Percentiles rank a stretch among this genome's conserved stretches.
Conservation (phyloP, 768 basidiomycete species). For the Leccinum subgranulosum region DNA sequence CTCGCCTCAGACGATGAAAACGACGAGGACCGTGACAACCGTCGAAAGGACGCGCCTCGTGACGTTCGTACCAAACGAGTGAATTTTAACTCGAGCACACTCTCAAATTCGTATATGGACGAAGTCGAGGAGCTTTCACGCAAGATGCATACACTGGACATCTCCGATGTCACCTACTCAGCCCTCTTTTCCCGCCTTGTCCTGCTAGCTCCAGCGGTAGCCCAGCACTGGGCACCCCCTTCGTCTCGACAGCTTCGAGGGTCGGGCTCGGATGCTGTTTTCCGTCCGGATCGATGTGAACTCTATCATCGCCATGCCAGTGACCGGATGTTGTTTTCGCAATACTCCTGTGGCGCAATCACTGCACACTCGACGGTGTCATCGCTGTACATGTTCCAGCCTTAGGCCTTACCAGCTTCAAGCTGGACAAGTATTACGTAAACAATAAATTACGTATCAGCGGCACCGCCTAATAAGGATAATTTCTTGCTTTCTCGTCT, state of each 20-base stretch:
- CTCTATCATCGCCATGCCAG: not conserved
- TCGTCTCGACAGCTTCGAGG: not conserved
- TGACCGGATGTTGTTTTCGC: not conserved
- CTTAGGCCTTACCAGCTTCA: too few relatives aligned
- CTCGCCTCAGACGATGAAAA: not conserved
- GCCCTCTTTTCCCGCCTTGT: not conserved
- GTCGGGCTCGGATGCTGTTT: too few relatives aligned
- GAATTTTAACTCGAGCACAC: not conserved
- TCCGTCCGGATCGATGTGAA: slow-evolving; percentile 1
- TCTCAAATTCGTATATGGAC: not conserved
- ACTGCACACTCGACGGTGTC: slow-evolving; percentile 16
- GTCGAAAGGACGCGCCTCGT: not conserved
- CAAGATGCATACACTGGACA: not conserved
- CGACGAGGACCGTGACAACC: not conserved
- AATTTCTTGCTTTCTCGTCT: not conserved
- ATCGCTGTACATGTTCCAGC: slow-evolving; percentile 9
- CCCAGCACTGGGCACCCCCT: not conserved
- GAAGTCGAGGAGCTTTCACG: not conserved
- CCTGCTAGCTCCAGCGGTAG: not conserved
- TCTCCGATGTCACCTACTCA: not conserved
- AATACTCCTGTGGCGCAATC: slow-evolving; percentile 22
- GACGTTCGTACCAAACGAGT: not conserved
- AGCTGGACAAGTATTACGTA: not conserved
- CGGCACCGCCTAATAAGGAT: too few relatives aligned
- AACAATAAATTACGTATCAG: not conserved